phyloP scores from a whole-genome alignment of 495 filamentous ascomycete genomes.

The Penicillium pulvis region DNA sequence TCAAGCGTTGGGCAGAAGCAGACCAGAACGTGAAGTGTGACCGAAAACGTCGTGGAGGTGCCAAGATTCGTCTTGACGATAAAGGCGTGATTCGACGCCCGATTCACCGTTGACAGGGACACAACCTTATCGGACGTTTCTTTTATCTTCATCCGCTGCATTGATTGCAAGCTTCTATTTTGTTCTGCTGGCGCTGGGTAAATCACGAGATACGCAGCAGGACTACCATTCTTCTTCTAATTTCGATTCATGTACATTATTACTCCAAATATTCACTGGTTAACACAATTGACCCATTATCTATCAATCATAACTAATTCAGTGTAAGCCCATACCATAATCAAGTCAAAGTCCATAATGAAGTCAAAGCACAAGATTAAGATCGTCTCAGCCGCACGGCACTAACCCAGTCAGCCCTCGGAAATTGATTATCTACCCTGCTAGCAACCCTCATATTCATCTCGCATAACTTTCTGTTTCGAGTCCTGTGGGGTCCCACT shows the following conservation, averaged over 20 bases:
- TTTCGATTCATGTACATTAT: conserved; percentile 4
- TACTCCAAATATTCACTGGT: no score
- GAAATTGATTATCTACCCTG: neutral
- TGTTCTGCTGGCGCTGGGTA: neutral
- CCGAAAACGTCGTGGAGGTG: conserved; percentile 31
- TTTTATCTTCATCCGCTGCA: neutral
- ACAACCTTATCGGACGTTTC: neutral
- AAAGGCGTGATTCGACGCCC: conserved; percentile 37
- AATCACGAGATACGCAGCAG: neutral
- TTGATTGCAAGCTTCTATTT: neutral
- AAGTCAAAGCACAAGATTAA: neutral
- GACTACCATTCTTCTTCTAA: neutral
- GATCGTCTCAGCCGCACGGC: neutral
- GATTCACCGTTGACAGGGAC: conserved; percentile 10
- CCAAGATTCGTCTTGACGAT: conserved; percentile 31
- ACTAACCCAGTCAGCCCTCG: neutral
- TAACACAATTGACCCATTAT: no score
- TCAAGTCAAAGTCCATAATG: neutral
- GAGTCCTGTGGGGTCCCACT: neutral
- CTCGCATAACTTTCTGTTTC: neutral
- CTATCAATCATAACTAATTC: neutral
- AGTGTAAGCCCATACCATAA: neutral
- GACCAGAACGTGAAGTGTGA: conserved; percentile 37
- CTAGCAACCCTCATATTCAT: neutral
- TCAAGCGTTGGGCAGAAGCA: conserved; percentile 45